Conservation (phyloP, 2,329 filamentous ascomycete genomes). For the Colletotrichum tamarilloi region DNA sequence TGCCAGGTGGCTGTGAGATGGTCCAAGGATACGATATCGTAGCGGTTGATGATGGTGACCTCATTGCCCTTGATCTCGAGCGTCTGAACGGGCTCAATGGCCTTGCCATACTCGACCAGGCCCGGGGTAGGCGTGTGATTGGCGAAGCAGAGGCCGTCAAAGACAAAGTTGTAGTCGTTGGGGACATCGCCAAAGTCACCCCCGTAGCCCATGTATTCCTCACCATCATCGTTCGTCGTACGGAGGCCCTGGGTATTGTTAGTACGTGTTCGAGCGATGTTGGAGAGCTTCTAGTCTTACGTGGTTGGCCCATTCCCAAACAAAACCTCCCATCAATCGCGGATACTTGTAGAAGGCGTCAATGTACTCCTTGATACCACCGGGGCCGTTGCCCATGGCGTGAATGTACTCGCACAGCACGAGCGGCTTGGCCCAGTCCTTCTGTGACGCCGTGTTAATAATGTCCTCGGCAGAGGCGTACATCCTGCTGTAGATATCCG, state of each 20-base stretch:
- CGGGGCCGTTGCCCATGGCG: constrained; percentile 80
- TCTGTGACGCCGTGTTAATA: constrained; percentile 51
- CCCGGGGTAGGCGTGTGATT: constrained; percentile 64
- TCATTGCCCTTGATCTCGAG: constrained; percentile 53
- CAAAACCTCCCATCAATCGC: constrained; percentile 69
- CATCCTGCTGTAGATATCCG: constrained; percentile 75
- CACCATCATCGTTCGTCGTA: constrained; percentile 53
- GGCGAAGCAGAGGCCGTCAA: constrained; percentile 64
- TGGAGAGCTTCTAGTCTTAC: constrained; percentile 42
- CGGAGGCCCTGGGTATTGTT: constrained; percentile 51
- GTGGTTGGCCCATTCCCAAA: constrained; percentile 75
- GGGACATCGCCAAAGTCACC: constrained; percentile 71
- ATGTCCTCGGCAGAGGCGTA: constrained; percentile 66
- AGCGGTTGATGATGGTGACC: constrained; percentile 62
- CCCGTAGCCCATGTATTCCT: constrained; percentile 66
- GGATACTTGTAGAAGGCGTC: constrained; percentile 69
- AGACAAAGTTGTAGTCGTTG: constrained; percentile 69
- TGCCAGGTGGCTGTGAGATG: constrained; percentile 59
- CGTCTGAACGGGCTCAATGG: constrained; percentile 68
- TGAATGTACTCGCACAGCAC: constrained; percentile 67
- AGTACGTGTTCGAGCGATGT: constrained; percentile 6
- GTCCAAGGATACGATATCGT: constrained; percentile 64
- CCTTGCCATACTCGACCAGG: constrained; percentile 66
- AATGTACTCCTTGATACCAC: constrained; percentile 74
- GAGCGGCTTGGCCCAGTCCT: constrained; percentile 65